Conservation (phyloP, 2,329 filamentous ascomycete species). For the Myriosclerotinia curreyana region DNA sequence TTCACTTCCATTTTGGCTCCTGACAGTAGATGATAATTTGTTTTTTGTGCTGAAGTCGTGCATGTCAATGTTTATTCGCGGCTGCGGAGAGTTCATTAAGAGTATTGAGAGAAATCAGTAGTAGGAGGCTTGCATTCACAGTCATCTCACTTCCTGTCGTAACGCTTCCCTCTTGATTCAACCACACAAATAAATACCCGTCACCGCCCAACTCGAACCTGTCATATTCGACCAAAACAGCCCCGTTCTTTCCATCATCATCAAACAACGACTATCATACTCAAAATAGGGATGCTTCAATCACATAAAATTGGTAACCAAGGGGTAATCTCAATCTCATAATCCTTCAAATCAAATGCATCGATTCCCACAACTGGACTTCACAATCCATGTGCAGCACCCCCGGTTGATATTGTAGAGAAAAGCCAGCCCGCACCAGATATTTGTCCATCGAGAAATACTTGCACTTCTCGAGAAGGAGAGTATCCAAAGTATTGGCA, state of each 20-base stretch:
- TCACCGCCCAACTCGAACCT: conserved; percentile 64
- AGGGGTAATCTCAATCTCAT: conserved; percentile 75
- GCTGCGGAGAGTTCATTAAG: background rate
- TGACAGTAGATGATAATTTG: background rate
- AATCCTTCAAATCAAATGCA: conserved; percentile 70
- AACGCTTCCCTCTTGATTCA: conserved; percentile 28
- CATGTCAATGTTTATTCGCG: background rate
- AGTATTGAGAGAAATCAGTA: background rate
- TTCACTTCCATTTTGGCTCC: background rate
- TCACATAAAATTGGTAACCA: conserved; percentile 68
- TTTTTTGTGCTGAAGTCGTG: background rate
- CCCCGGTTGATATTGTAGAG: conserved; percentile 75
- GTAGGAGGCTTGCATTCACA: background rate
- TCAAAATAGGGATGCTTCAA: conserved; percentile 59
- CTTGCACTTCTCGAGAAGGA: conserved; percentile 71
- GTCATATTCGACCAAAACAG: conserved; percentile 48
- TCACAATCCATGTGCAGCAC: conserved; percentile 70
- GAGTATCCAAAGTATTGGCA: conserved; percentile 56
- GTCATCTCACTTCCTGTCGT: conserved; percentile 18
- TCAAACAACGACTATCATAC: conserved; percentile 62
- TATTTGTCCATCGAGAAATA: conserved; percentile 66
- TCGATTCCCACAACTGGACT: conserved; percentile 72
- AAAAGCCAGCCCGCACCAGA: conserved; percentile 76
- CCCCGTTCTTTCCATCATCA: conserved; percentile 47
- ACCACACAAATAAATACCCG: conserved; percentile 71